phyloP scores from a whole-genome alignment of 1,139 yeast genomes.

The Magnusiomyces magnusii region DNA sequence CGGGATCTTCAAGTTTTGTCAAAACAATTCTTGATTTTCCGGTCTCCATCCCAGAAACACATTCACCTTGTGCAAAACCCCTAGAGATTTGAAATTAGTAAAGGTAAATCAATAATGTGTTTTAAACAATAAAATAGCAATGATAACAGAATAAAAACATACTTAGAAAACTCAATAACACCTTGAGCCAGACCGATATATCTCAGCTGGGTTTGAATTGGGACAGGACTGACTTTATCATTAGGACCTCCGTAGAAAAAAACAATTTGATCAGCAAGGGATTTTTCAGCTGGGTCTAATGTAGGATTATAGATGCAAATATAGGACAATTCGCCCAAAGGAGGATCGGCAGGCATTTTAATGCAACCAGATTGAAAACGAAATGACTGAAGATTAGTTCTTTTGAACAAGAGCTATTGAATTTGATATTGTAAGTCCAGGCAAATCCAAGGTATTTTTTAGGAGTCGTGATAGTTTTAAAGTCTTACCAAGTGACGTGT shows the following conservation, averaged over 20 bases:
- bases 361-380: too few species aligned
- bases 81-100: too few species aligned
- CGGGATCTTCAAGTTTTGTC: slow-evolving; percentile 22
- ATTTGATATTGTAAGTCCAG: too few species aligned
- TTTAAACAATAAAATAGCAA: neutral
- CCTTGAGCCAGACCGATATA: slow-evolving; percentile 31
- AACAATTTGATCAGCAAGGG: slow-evolving; percentile 26
- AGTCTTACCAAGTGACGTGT: neutral
- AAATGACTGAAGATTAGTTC: too few species aligned
- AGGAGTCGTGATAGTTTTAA: neutral
- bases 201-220: slow-evolving; percentile 22
- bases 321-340: slow-evolving; percentile 19
- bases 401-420: too few species aligned
- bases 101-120: too few species aligned
- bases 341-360: slow-evolving; percentile 11
- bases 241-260: slow-evolving; percentile 22
- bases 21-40: slow-evolving; percentile 24
- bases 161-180: slow-evolving; percentile 25
- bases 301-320: slow-evolving; percentile 31
- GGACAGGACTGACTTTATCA: slow-evolving; percentile 17
- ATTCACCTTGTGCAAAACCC: slow-evolving; percentile 25
- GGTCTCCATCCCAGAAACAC: slow-evolving; percentile 26
- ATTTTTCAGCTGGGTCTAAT: slow-evolving; percentile 23
- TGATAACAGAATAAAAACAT: neutral
- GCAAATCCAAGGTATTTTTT: too few species aligned